Conservation (phyloP, 345 rosid genomes). For the Bruguiera sexangula region DNA sequence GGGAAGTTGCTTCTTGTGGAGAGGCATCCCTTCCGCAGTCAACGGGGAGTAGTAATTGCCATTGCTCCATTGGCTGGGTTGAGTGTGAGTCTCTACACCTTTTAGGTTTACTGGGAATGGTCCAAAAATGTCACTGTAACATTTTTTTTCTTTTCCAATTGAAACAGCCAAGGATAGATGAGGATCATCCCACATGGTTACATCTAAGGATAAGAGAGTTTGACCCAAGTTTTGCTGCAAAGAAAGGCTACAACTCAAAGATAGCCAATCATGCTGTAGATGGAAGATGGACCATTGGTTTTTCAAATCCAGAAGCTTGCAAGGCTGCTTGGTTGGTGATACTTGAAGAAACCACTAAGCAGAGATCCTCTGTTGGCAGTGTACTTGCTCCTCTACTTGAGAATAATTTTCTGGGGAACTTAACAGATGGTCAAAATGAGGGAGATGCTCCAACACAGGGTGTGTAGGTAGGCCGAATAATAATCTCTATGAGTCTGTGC, state of each 20-base stretch:
- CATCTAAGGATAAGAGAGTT: constrained; percentile 57
- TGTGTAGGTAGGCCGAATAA: constrained; percentile 19
- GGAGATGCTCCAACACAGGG: constrained; percentile 3
- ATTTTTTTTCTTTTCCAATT: constrained; percentile 7
- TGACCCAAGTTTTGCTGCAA: constrained; percentile 36
- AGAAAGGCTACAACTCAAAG: constrained; percentile 28
- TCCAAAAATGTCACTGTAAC: not conserved
- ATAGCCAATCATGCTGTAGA: constrained; percentile 29
- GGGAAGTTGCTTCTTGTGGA: constrained; percentile 67
- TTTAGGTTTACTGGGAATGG: not conserved
- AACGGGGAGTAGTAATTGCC: constrained; percentile 54
- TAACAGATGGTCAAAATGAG: constrained; percentile 22
- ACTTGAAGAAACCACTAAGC: constrained; percentile 44
- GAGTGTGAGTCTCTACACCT: constrained; percentile 35
- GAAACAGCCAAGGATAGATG: constrained; percentile 55
- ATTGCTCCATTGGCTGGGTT: constrained; percentile 63
- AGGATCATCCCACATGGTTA: constrained; percentile 57
- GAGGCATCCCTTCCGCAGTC: constrained; percentile 70
- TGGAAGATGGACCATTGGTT: constrained; percentile 68
- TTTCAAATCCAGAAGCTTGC: constrained; percentile 44
- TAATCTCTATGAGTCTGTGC: not conserved
- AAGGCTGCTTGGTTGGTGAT: constrained; percentile 42
- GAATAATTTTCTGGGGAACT: constrained; percentile 19
- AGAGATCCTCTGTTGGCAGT: constrained; percentile 38
- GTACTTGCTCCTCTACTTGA: constrained; percentile 37